Base-by-base conservation (phyloP, 1,284 basidiomycete species). In the Moesziomyces sp. region DNA sequence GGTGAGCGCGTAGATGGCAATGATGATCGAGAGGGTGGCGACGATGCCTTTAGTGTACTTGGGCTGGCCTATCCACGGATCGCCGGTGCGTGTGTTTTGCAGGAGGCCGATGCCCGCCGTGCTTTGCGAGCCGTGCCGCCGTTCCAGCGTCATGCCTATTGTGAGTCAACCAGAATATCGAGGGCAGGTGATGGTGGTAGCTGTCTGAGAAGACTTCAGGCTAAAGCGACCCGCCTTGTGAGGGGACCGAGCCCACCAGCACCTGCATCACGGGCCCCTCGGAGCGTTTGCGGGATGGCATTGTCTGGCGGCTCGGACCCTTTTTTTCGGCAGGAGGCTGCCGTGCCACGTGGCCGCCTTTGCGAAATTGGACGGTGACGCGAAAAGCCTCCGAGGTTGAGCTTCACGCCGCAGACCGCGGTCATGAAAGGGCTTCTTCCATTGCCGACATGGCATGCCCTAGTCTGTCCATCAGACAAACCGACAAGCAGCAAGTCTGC, bases 31-130 rank as follows among this genome's bases (percentile, higher is more conserved):
- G 19, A 64, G 51, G 8, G 61, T 49, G 3, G 55, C 58, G 2
- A 53, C 58, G 40, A 72, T 69, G 19, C 61, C 74, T 44, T 76
- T 58, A 52, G 44, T 64, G 52, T 77, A 77, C 46, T 75, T 75
- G 9, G 68, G 48, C 56, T 77, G 75, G 13, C 65, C 65, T 5
- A 46, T 30, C 72, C 71, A 77, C 0, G 75, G 75, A 46, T 77
- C 75, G 16, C 67, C 68, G 14, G 58, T 68, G 10, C 56, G 59
- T 3, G 58, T 68, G 52, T 69, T 66, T 11, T 52, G 46, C 47
- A 68, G 7, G 43, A 73, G 46, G 18, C 70, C 70, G 18, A 74
- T 46, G 47, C 65, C 65, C 1, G 71, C 65, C 18, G 65, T 74
- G 9, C 57, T 60, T 10, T 64, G 48, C 19, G 70, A 52, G 30